phyloP scores from a whole-genome alignment of 192 early-diverging fungal species.

The Lobosporangium transversale region DNA sequence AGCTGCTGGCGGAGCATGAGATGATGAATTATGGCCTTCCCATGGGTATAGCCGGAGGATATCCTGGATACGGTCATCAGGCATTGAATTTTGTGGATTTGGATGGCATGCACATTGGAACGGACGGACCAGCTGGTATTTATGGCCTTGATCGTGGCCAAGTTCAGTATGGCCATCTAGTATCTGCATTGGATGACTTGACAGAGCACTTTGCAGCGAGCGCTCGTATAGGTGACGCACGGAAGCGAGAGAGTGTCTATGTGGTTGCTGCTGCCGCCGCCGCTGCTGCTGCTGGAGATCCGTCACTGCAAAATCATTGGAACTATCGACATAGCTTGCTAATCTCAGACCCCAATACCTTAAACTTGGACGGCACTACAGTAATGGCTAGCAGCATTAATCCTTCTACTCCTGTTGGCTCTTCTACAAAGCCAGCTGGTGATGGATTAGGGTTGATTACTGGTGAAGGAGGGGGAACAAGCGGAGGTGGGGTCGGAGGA shows the following conservation, averaged over 20 bases:
- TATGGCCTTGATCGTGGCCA: slow-evolving; percentile 27
- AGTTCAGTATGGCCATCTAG: slow-evolving; percentile 45
- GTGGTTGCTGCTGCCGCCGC: not conserved
- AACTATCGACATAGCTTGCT: slow-evolving; percentile 21
- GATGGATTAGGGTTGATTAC: too few species aligned
- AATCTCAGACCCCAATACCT: not conserved
- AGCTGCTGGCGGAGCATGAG: slow-evolving; percentile 34
- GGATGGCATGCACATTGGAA: slow-evolving; percentile 36
- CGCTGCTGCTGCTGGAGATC: not conserved
- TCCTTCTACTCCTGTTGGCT: not conserved
- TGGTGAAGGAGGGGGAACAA: slow-evolving; percentile 13
- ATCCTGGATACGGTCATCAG: not conserved
- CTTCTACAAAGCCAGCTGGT: not conserved
- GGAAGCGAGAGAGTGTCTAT: slow-evolving; percentile 35
- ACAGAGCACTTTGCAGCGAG: slow-evolving; percentile 51
- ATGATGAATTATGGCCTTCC: slow-evolving; percentile 19
- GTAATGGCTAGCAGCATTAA: not conserved
- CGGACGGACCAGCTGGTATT: slow-evolving; percentile 10
- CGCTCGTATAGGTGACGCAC: slow-evolving; percentile 27
- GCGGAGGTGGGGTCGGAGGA: slow-evolving; percentile 2
- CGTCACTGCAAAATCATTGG: slow-evolving; percentile 20
- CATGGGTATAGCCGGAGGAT: not conserved
- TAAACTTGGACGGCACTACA: not conserved
- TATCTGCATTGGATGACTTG: slow-evolving; percentile 37
- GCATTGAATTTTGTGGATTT: slow-evolving; percentile 37